Conservation (phyloP, 805 yeast species). For the Priceomyces haplophilus region DNA sequence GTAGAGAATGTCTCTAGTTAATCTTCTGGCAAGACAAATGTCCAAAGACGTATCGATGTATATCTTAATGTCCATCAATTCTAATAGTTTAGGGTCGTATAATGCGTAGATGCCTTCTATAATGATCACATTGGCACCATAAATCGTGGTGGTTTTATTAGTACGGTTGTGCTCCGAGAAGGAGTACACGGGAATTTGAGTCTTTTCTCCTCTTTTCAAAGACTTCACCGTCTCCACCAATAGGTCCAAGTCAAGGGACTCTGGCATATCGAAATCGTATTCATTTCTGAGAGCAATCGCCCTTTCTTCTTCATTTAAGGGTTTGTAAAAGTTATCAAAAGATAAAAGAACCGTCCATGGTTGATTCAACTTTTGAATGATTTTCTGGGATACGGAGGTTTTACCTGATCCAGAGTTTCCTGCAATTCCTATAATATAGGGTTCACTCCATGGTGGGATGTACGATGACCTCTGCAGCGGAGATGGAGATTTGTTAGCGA, state of each 20-base stretch:
- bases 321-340: slow-evolving; percentile 86
- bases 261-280: slow-evolving; percentile 85
- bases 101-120: slow-evolving; percentile 89
- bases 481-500: neutral
- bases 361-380: slow-evolving; percentile 72
- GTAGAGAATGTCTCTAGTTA: slow-evolving; percentile 80
- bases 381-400: slow-evolving; percentile 82
- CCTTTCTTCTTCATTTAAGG: slow-evolving; percentile 61
- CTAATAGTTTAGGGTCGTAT: slow-evolving; percentile 63
- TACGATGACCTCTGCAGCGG: slow-evolving; percentile 15
- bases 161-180: slow-evolving; percentile 70
- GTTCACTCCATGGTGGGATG: slow-evolving; percentile 44
- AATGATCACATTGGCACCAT: slow-evolving; percentile 91
- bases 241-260: slow-evolving; percentile 76
- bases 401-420: slow-evolving; percentile 78
- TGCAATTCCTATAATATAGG: slow-evolving; percentile 46
- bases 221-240: slow-evolving; percentile 59
- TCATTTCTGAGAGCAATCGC: slow-evolving; percentile 62
- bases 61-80: slow-evolving; percentile 78
- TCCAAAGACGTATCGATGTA: slow-evolving; percentile 94
- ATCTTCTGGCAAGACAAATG: slow-evolving; percentile 83
- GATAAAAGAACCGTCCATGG: slow-evolving; percentile 94
- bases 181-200: slow-evolving; percentile 48
- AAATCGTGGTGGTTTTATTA: slow-evolving; percentile 65
- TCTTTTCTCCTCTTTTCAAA: slow-evolving; percentile 63